A percentile compares a stretch with the other conserved stretches of the same genome.
Conservation (phyloP, 306 rosid genomes). For the Quercus rubra region DNA sequence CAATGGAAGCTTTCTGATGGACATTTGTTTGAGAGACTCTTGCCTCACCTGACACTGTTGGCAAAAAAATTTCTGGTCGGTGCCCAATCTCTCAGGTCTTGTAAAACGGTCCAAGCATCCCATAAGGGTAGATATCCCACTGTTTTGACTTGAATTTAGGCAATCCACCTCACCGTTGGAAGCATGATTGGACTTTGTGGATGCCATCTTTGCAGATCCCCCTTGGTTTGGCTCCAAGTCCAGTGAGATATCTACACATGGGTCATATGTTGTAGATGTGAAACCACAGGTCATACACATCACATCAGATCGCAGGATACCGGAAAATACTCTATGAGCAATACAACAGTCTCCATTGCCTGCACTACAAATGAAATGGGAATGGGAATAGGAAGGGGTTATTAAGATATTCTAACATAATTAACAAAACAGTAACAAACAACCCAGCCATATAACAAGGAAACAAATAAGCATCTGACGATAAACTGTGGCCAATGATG, state of each 20-base stretch:
- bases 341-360: constrained; percentile 92
- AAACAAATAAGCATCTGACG: background rate
- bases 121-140: constrained; percentile 59
- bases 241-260: constrained; percentile 85
- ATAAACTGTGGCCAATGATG: background rate
- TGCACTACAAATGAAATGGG: constrained; percentile 42
- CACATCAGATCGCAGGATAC: constrained; percentile 90
- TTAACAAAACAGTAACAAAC: background rate
- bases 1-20: constrained; percentile 84
- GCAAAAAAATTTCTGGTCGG: constrained; percentile 94
- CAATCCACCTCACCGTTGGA: constrained; percentile 67
- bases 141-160: constrained; percentile 43
- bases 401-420: background rate
- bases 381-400: background rate
- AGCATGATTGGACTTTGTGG: constrained; percentile 51
- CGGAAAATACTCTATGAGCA: constrained; percentile 90
- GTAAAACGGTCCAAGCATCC: constrained; percentile 95
- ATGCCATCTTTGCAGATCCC: constrained; percentile 49
- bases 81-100: constrained; percentile 82
- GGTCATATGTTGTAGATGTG: constrained; percentile 94
- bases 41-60: constrained; percentile 88
- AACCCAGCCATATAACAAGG: background rate
- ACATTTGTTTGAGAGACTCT: constrained; percentile 93
- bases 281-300: constrained; percentile 96
- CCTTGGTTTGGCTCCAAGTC: constrained; percentile 79